phyloP scores from a whole-genome alignment of 2,329 filamentous ascomycete species.

The Purpureocillium takamizusanense region DNA sequence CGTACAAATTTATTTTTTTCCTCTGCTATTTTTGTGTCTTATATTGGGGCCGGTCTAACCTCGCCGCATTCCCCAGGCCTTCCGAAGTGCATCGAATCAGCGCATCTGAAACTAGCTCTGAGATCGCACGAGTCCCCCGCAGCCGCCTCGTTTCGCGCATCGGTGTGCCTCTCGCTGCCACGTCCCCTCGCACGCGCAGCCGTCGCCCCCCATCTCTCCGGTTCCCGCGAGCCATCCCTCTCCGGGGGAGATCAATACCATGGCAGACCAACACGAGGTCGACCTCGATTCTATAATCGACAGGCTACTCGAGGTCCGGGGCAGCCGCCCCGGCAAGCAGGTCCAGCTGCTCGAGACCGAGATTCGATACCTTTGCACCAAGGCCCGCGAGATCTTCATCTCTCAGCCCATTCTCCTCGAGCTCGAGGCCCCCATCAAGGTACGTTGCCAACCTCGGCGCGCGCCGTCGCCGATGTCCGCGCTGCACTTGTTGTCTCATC shows the following conservation, averaged over 20 bases:
- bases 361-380: slow-evolving; percentile 95
- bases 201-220: slow-evolving; percentile 9
- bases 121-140: slow-evolving; percentile 17
- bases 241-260: slow-evolving; percentile 30
- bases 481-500: slow-evolving; percentile 1
- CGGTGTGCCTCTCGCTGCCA: slow-evolving; percentile 15
- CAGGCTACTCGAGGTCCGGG: slow-evolving; percentile 91
- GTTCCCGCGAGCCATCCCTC: slow-evolving; percentile 30
- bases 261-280: slow-evolving; percentile 72
- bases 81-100: slow-evolving; percentile 23
- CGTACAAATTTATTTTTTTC: not conserved
- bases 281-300: slow-evolving; percentile 99
- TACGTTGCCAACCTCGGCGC: slow-evolving; percentile 31
- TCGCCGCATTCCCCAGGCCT: slow-evolving; percentile 9
- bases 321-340: slow-evolving; percentile 96
- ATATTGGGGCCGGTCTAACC: not conserved
- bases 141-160: slow-evolving; percentile 18
- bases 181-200: slow-evolving; percentile 14
- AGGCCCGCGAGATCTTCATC: slow-evolving; percentile 98
- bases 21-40: not conserved
- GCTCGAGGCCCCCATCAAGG: slow-evolving; percentile 98
- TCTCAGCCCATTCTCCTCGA: slow-evolving; percentile 96
- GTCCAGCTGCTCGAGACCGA: slow-evolving; percentile 94
- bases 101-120: slow-evolving; percentile 11
- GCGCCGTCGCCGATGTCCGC: not conserved